phyloP scores from a whole-genome alignment of 163 green algal species.

The Coccomyxa subellipsoidea region DNA sequence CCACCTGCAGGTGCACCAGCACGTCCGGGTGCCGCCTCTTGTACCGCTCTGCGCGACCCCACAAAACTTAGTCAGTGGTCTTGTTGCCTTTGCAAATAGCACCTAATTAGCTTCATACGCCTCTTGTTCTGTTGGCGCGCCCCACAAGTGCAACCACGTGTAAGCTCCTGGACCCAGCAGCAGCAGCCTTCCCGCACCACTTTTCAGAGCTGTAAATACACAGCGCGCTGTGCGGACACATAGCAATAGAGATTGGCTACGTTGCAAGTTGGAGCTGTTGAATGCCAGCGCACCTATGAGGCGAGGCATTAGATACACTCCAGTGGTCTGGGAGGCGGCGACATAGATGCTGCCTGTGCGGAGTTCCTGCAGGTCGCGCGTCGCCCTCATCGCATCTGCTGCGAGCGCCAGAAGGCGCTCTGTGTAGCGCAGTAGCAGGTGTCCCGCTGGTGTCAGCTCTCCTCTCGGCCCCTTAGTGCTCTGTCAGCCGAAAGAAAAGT shows the following conservation, averaged over 20 bases:
- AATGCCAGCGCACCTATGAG: constrained; percentile 27
- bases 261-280: too few relatives aligned
- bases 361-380: constrained; percentile 23
- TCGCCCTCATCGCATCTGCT: constrained; percentile 21
- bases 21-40: constrained; percentile 22
- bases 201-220: too few relatives aligned
- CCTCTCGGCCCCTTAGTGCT: constrained; percentile 10
- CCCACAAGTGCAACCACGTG: too few relatives aligned
- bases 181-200: too few relatives aligned
- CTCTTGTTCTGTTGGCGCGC: too few relatives aligned
- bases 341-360: constrained; percentile 25
- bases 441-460: constrained; percentile 9
- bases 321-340: constrained; percentile 28
- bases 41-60: constrained; percentile 23
- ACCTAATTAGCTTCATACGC: too few relatives aligned
- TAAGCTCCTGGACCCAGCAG: too few relatives aligned
- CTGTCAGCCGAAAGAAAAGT: not conserved
- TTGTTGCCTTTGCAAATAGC: too few relatives aligned
- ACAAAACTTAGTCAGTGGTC: not conserved
- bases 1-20: constrained; percentile 25
- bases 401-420: constrained; percentile 28
- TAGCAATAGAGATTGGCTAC: too few relatives aligned
- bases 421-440: constrained; percentile 33
- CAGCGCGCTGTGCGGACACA: too few relatives aligned
- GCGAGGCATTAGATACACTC: constrained; percentile 30